Percentiles rank a stretch among this genome's conserved stretches.
phyloP scores from a whole-genome alignment of 2,329 filamentous ascomycete genomes.

The Incumbomyces lentus region DNA sequence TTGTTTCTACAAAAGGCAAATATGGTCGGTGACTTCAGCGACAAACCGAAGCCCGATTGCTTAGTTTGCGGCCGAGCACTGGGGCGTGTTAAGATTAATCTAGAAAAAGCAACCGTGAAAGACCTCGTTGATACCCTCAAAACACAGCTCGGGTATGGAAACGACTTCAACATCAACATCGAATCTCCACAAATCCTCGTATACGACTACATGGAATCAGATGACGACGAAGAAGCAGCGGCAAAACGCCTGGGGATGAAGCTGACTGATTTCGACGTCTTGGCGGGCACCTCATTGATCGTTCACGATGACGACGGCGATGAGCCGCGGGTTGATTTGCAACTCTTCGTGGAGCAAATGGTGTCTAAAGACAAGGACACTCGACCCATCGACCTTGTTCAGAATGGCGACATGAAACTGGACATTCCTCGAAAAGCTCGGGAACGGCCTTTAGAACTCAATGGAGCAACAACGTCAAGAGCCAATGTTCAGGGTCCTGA shows the following conservation, averaged over 20 bases:
- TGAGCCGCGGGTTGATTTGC: slow-evolving; percentile 63
- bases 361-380: slow-evolving; percentile 27
- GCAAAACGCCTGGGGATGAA: slow-evolving; percentile 45
- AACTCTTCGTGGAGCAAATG: slow-evolving; percentile 43
- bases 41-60: slow-evolving; percentile 68
- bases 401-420: slow-evolving; percentile 25
- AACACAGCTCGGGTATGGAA: slow-evolving; percentile 61
- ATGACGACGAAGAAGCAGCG: slow-evolving; percentile 57
- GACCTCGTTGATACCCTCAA: slow-evolving; percentile 68
- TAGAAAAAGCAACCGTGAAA: slow-evolving; percentile 60
- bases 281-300: slow-evolving; percentile 64
- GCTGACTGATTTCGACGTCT: slow-evolving; percentile 65
- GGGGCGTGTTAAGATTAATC: slow-evolving; percentile 56
- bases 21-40: slow-evolving; percentile 46
- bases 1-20: slow-evolving; percentile 64
- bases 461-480: slow-evolving; percentile 29
- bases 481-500: slow-evolving; percentile 19
- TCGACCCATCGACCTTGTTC: slow-evolving; percentile 30
- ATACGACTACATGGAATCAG: slow-evolving; percentile 73
- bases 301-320: slow-evolving; percentile 60
- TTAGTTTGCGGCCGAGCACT: slow-evolving; percentile 71
- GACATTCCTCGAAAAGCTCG: slow-evolving; percentile 41
- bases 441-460: slow-evolving; percentile 14
- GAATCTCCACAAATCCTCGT: slow-evolving; percentile 65
- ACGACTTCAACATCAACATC: slow-evolving; percentile 59